These are phyloP conservation scores for Diaporthe citri DNA, from an alignment of 2,329 filamentous ascomycete genomes.

Conservation along the genomic window DNA sequence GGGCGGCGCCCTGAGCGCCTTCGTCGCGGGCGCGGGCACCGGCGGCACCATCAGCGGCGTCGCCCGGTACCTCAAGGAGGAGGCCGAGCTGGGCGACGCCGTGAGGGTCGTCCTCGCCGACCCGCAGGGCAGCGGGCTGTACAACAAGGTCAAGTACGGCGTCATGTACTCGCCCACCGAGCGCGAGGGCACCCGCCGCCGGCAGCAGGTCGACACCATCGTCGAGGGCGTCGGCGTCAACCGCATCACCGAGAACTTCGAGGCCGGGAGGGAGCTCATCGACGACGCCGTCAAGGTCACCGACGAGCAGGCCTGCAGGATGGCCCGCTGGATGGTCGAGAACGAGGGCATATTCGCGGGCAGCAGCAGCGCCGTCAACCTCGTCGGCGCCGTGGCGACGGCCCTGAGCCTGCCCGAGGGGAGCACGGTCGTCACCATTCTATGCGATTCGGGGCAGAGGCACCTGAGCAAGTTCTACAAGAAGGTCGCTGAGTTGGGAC, in stretches of 20 bases:
- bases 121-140: slow-evolving; percentile 92
- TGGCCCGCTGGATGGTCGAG: slow-evolving; percentile 98
- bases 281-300: slow-evolving; percentile 92
- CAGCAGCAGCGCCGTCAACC: slow-evolving; percentile 97
- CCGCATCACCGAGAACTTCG: slow-evolving; percentile 92
- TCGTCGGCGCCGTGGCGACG: slow-evolving; percentile 80
- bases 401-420: slow-evolving; percentile 72
- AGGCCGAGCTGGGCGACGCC: slow-evolving; percentile 62
- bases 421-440: slow-evolving; percentile 82
- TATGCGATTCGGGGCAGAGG: slow-evolving; percentile 86
- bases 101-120: slow-evolving; percentile 87
- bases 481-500: slow-evolving; percentile 74
- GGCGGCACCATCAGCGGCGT: slow-evolving; percentile 94
- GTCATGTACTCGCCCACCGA: slow-evolving; percentile 96
- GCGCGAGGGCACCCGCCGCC: slow-evolving; percentile 87
- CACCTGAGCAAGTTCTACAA: slow-evolving; percentile 91
- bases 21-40: slow-evolving; percentile 93
- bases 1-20: slow-evolving; percentile 81
- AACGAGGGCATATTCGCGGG: slow-evolving; percentile 95
- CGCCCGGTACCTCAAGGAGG: slow-evolving; percentile 83
- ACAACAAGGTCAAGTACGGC: slow-evolving; percentile 90
- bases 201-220: slow-evolving; percentile 94
- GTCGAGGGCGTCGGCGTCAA: slow-evolving; percentile 98
- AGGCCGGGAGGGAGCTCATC: slow-evolving; percentile 85
- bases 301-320: slow-evolving; percentile 88